phyloP scores from a whole-genome alignment of 306 rosid species.

The Chamaecrista fasciculata region DNA sequence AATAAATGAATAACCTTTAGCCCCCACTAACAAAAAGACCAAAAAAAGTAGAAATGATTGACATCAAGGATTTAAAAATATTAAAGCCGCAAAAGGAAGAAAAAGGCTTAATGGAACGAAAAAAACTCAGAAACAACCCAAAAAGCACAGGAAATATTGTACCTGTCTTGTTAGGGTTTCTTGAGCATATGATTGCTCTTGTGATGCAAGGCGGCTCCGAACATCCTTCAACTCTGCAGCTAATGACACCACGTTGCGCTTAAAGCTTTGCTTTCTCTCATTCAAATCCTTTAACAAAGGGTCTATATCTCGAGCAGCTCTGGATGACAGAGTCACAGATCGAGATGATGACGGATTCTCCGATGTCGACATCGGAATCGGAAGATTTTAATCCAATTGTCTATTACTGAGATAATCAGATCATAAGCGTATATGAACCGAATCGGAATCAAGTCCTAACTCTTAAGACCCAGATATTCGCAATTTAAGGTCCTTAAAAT shows the following conservation, averaged over 20 bases:
- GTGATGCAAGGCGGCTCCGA: slow-evolving; percentile 68
- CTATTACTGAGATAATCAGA: slow-evolving; percentile 8
- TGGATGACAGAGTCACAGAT: slow-evolving; percentile 13
- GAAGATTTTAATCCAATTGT: slow-evolving; percentile 8
- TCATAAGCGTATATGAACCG: not conserved
- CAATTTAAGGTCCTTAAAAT: slow-evolving; percentile 24
- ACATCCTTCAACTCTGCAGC: slow-evolving; percentile 92
- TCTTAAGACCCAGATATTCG: slow-evolving; percentile 29
- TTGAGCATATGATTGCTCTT: slow-evolving; percentile 68
- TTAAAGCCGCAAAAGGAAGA: slow-evolving; percentile 26
- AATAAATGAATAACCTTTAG: slow-evolving; percentile 24
- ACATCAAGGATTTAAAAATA: slow-evolving; percentile 29
- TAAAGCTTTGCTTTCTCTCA: slow-evolving; percentile 82
- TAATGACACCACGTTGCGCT: slow-evolving; percentile 83
- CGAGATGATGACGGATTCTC: slow-evolving; percentile 43
- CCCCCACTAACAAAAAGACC: slow-evolving; percentile 48
- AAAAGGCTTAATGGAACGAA: slow-evolving; percentile 17
- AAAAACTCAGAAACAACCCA: slow-evolving; percentile 26
- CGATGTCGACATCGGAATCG: slow-evolving; percentile 52
- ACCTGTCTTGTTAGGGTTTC: slow-evolving; percentile 84
- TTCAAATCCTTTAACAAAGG: slow-evolving; percentile 80
- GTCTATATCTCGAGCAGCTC: slow-evolving; percentile 53
- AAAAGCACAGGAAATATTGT: slow-evolving; percentile 27
- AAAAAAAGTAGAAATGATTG: slow-evolving; percentile 38
- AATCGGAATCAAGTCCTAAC: no score